Conservation (phyloP, 768 basidiomycete species). For the Termitomyces sp. region DNA sequence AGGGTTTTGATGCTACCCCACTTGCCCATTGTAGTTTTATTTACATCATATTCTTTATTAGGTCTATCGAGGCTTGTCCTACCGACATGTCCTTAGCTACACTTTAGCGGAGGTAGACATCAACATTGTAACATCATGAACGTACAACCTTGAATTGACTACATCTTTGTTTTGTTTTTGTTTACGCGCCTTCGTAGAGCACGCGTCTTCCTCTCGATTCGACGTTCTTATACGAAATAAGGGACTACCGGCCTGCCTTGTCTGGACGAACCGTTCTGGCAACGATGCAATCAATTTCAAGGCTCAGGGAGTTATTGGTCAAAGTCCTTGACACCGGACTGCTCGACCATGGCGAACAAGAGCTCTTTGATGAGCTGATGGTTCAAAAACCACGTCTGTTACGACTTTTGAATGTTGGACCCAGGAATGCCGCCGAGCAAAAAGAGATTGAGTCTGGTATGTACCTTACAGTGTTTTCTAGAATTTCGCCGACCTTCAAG, state of each 20-base stretch:
- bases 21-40: too few relatives aligned
- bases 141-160: too few relatives aligned
- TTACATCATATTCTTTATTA: too few relatives aligned
- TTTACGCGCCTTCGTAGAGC: slow-evolving; percentile 15
- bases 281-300: slow-evolving; percentile 55
- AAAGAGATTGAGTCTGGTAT: slow-evolving; percentile 65
- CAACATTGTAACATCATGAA: too few relatives aligned
- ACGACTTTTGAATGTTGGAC: slow-evolving; percentile 61
- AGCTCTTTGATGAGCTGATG: slow-evolving; percentile 72
- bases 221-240: background rate
- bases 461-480: slow-evolving; percentile 14
- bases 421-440: slow-evolving; percentile 57
- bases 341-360: slow-evolving; percentile 55
- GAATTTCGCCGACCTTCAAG: slow-evolving; percentile 3
- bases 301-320: slow-evolving; percentile 49
- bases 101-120: too few relatives aligned
- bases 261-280: background rate
- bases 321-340: slow-evolving; percentile 41
- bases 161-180: slow-evolving; percentile 12
- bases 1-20: too few relatives aligned
- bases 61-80: too few relatives aligned
- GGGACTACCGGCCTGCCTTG: background rate
- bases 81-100: too few relatives aligned
- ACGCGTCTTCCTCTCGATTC: background rate
- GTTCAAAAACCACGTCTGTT: slow-evolving; percentile 59